Evolutionary conservation across 306 rosid genomes (phyloP), one percentile per base, ranked within the genome.

Genomic region (Quillaja saponaria): DNA sequence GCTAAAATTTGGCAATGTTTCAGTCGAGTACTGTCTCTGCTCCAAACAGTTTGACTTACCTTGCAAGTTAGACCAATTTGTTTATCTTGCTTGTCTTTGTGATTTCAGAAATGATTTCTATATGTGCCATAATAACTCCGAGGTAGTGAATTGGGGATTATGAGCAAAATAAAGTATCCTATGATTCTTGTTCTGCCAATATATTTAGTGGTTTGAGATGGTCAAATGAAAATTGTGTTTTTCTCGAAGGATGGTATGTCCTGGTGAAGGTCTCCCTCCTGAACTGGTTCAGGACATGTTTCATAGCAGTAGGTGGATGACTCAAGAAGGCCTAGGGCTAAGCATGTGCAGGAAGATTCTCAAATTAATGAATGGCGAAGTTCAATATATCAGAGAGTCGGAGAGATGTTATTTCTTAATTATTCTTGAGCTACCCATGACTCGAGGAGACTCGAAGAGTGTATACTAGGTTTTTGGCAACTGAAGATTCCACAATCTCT

Each of bases 251-350:
- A 81, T 94, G 71, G 95, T 78, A 52, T 89, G 96, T 82, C 97
- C 99, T 3, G 99, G 99, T 42, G 91, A 94, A 73, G 99, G 99
- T 74, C 85, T 94, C 63, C 97, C 99, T 4, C 70, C 96, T 41
- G 96, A 87, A 47, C 61, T 87, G 85, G 67, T 94, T 76, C 96
- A 90, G 58, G 99, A 94, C 81, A 89, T 94, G 99, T 90, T 89
- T 68, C 95, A 90, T 42, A 78, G 78, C 75, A 82, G 85, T 59
- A 68, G 64, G 49, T 89, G 99, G 96, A 75, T 52, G 82, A 89
- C 85, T 76, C 91, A 80, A 69, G 99, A 89, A 71, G 99, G 99
- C 34, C 71, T 89, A 41, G 99, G 95, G 61, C 79, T 94, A 65
- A 89, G 95, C 87, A 89, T 94, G 84, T 87, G 97, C 86, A 72